Percentiles rank a stretch among this genome's conserved stretches.
Evolutionary conservation across 179 eudicot species (phyloP).

Genomic region (Dionaea muscipula): DNA sequence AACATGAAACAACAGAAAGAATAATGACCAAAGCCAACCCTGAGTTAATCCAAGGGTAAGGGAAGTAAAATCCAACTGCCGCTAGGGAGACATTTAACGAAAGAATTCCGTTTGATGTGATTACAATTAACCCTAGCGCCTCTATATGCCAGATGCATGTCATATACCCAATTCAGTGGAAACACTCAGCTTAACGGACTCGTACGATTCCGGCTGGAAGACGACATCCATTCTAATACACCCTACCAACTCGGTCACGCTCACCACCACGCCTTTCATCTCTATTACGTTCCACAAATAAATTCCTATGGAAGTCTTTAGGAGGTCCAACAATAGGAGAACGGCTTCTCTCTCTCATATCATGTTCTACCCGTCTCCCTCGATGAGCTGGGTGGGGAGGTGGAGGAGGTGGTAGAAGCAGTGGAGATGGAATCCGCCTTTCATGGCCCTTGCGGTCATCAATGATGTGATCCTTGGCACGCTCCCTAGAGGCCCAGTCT

Average conservation of each 20-base stretch:
- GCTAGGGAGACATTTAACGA: no score
- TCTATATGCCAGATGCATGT: no score
- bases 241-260: slow-evolving; percentile 30
- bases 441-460: slow-evolving; percentile 56
- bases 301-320: slow-evolving; percentile 50
- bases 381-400: slow-evolving; percentile 27
- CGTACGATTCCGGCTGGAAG: no score
- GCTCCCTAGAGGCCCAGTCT: slow-evolving; percentile 55
- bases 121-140: no score
- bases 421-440: slow-evolving; percentile 40
- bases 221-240: slow-evolving; percentile 22
- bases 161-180: no score
- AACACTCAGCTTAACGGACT: no score
- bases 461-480: slow-evolving; percentile 35
- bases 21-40: no score
- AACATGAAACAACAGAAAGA: no score
- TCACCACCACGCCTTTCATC: slow-evolving; percentile 54
- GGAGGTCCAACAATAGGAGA: slow-evolving; percentile 53
- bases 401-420: slow-evolving; percentile 25
- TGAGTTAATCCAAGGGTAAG: no score
- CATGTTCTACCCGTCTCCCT: slow-evolving; percentile 51
- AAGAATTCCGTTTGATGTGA: no score
- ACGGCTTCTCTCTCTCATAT: slow-evolving; percentile 66
- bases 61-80: no score
- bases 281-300: slow-evolving; percentile 46